Evolutionary conservation across 306 rosid genomes (phyloP), one percentile per base, ranked within the genome.

Genomic region (Glycine tomentella): DNA sequence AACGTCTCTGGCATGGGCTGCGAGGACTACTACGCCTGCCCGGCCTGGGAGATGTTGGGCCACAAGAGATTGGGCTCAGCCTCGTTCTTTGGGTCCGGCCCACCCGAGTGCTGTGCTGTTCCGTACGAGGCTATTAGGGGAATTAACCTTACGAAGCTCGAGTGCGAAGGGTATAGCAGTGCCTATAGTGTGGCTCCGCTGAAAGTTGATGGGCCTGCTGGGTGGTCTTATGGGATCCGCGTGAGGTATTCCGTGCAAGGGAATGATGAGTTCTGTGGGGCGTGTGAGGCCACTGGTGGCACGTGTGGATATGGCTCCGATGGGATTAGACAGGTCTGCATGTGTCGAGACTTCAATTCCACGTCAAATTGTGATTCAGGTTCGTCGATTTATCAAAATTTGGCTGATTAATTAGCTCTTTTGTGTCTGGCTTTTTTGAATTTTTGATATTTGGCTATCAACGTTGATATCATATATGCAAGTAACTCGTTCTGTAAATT

Each of bases 1-100:
- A 96, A 96, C 72, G 91, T 96, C 49, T 96, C 99, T 0, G 97
- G 98, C 0, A 87, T 96, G 97, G 88, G 99, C 5, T 96, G 99
- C 34, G 97, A 96, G 82, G 98, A 93, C 61, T 96, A 89, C 58
- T 91, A 90, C 14, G 90, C 69, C 59, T 96, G 99, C 63, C 97
- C 98, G 0, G 99, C 93, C 0, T 96, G 99, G 99, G 93, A 88
- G 12, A 33, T 62, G 49, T 7, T 91, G 86, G 99, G 97, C 83
- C 98, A 80, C 4, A 88, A 87, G 12, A 17, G 36, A 15, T 16
- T 56, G 31, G 90, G 92, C 48, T 83, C 90, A 12, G 48, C 70
- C 0, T 6, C 72, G 2, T 72, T 73, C 50, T 91, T 84, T 12
- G 97, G 98, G 52, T 66, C 93, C 0, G 94, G 94, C 62, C 98